phyloP scores from a whole-genome alignment of 371 early-diverging fungal species.

The Apophysomyces variabilis region DNA sequence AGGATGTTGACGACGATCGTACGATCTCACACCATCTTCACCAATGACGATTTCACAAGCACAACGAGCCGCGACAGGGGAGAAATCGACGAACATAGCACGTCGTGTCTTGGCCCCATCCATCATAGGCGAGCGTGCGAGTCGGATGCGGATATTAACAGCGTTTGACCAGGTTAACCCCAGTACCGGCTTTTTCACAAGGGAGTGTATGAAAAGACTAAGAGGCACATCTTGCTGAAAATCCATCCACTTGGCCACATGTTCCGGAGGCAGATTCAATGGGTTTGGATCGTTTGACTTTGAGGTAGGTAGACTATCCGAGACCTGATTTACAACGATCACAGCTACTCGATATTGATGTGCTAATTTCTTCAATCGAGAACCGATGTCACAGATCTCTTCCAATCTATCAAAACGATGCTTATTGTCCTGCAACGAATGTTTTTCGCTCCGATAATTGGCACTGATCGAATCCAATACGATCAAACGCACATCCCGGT shows the following conservation, averaged over 20 bases:
- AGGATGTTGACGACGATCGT: not conserved
- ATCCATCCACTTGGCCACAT: constrained; percentile 39
- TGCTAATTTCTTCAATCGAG: constrained; percentile 64
- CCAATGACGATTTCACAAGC: constrained; percentile 44
- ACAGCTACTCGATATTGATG: constrained; percentile 64
- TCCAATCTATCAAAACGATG: constrained; percentile 49
- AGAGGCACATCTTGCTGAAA: constrained; percentile 32
- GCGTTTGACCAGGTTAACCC: constrained; percentile 82
- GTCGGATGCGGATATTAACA: constrained; percentile 69
- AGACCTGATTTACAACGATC: constrained; percentile 56
- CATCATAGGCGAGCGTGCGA: constrained; percentile 52
- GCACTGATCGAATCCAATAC: constrained; percentile 89
- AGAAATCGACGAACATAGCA: constrained; percentile 48
- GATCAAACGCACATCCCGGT: constrained; percentile 62
- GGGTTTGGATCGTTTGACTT: constrained; percentile 9
- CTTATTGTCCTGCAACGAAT: constrained; percentile 14
- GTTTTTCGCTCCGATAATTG: constrained; percentile 65
- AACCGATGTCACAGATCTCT: constrained; percentile 64
- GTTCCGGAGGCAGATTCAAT: constrained; percentile 13
- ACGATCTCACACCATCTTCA: constrained; percentile 23
- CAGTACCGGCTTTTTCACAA: constrained; percentile 65
- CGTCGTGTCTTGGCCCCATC: constrained; percentile 34
- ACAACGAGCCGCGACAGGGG: constrained; percentile 30
- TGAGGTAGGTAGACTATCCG: constrained; percentile 26
- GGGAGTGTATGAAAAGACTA: constrained; percentile 47